Evolutionary conservation across 768 basidiomycete genomes (phyloP).

Genomic region (Podaxis sp.): DNA sequence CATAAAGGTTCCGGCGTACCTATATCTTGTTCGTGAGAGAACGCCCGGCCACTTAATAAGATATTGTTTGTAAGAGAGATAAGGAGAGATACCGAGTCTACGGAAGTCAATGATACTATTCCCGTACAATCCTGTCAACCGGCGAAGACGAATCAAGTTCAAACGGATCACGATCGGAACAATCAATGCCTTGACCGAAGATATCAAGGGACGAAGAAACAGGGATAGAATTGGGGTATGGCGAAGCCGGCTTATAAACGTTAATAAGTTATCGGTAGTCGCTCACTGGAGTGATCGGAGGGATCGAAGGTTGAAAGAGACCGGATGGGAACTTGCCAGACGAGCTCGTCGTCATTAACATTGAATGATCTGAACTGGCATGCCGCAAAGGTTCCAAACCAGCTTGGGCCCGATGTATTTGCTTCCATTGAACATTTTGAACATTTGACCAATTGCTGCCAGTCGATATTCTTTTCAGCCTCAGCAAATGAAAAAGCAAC

Average conservation of each 20-base stretch:
- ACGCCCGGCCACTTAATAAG: neutral
- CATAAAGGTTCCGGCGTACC: neutral
- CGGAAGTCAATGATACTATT: neutral
- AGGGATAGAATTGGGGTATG: neutral
- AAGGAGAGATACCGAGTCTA: neutral
- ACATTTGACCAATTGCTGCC: neutral
- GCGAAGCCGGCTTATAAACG: constrained; percentile 1
- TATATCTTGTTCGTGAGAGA: neutral
- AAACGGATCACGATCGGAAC: neutral
- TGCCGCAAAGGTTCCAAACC: neutral
- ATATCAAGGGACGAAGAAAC: neutral
- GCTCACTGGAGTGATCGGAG: constrained; percentile 1
- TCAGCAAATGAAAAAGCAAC: neutral
- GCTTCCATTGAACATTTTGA: neutral
- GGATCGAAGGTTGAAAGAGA: neutral
- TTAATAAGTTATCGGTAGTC: neutral
- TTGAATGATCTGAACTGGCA: neutral
- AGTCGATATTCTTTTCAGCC: neutral
- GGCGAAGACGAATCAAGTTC: neutral
- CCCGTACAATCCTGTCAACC: neutral
- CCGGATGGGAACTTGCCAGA: neutral
- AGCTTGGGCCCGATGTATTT: neutral
- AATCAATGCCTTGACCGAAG: neutral
- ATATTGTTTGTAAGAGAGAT: neutral
- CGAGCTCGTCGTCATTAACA: neutral